Percentiles rank a stretch among this genome's conserved stretches.
phyloP scores from a whole-genome alignment of 2,329 filamentous ascomycete genomes.

The Diplocarpon rosae region DNA sequence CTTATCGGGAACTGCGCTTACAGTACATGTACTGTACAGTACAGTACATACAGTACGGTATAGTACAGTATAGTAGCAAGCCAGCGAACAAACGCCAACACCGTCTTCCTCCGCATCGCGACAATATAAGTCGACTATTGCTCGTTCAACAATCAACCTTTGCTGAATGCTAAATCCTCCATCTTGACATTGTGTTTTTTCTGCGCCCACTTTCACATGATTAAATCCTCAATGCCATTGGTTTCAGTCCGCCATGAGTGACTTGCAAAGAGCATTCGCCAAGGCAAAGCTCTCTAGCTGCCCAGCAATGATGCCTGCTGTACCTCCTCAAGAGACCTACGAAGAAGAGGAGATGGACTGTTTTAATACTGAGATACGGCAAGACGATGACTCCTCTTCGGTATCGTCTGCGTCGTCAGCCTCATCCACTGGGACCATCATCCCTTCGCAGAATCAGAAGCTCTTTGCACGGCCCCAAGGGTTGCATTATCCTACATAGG shows the following conservation, averaged over 20 bases:
- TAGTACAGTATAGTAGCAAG: background rate
- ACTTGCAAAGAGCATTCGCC: conserved; percentile 68
- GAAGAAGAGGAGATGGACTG: conserved; percentile 31
- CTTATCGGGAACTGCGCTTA: background rate
- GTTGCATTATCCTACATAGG: conserved; percentile 32
- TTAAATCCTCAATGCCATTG: too few relatives aligned
- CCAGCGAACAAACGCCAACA: background rate
- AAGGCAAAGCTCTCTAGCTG: conserved; percentile 59
- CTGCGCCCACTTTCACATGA: too few relatives aligned
- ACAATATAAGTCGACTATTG: too few relatives aligned
- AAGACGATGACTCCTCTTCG: conserved; percentile 57
- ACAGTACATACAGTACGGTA: too few relatives aligned
- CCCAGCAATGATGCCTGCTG: conserved; percentile 36
- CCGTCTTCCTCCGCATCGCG: too few relatives aligned
- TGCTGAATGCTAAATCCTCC: too few relatives aligned
- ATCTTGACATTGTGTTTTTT: too few relatives aligned
- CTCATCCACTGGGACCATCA: conserved; percentile 85
- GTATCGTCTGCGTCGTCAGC: conserved; percentile 72
- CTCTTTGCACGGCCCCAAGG: conserved; percentile 61
- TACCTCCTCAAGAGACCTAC: conserved; percentile 39
- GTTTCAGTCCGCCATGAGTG: conserved; percentile 50
- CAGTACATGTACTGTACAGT: background rate
- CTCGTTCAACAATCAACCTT: too few relatives aligned
- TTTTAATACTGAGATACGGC: conserved; percentile 31
- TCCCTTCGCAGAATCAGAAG: conserved; percentile 63